These are phyloP conservation scores for Fusarium palustre DNA, from an alignment of 2,329 filamentous ascomycete species.

Conservation along the genomic window DNA sequence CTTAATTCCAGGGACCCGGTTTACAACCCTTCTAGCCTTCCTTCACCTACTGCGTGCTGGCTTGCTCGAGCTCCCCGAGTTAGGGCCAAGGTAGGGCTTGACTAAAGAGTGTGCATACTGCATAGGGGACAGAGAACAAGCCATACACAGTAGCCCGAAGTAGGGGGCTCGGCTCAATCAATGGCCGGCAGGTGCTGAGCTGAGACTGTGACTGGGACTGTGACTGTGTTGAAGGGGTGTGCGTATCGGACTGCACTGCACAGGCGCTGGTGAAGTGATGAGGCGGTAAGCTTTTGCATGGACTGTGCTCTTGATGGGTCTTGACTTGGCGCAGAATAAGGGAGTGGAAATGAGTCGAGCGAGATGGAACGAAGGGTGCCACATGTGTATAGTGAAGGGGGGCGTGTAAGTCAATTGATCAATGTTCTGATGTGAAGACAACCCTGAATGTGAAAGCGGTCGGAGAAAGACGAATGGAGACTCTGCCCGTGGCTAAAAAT, in stretches of 20 bases:
- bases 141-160: neutral
- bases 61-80: neutral
- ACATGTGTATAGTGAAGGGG: neutral
- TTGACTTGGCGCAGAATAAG: conserved; percentile 12
- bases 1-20: conserved; percentile 36
- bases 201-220: no score
- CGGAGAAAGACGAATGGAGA: neutral
- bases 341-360: conserved; percentile 30
- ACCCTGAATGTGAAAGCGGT: neutral
- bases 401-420: conserved; percentile 11
- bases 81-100: conserved; percentile 30
- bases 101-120: conserved; percentile 20
- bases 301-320: conserved; percentile 17
- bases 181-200: neutral
- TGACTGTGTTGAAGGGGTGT: conserved; percentile 6
- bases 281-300: conserved; percentile 37
- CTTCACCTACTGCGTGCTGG: neutral
- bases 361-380: neutral
- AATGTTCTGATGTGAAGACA: neutral
- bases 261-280: conserved; percentile 14
- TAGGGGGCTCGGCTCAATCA: conserved; percentile 1
- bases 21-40: conserved; percentile 2
- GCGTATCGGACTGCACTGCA: neutral
- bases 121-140: conserved; percentile 4
- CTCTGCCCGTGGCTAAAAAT: neutral